Base-by-base conservation (phyloP, 371 early-diverging fungal genomes). In the Mortierella sp. region DNA sequence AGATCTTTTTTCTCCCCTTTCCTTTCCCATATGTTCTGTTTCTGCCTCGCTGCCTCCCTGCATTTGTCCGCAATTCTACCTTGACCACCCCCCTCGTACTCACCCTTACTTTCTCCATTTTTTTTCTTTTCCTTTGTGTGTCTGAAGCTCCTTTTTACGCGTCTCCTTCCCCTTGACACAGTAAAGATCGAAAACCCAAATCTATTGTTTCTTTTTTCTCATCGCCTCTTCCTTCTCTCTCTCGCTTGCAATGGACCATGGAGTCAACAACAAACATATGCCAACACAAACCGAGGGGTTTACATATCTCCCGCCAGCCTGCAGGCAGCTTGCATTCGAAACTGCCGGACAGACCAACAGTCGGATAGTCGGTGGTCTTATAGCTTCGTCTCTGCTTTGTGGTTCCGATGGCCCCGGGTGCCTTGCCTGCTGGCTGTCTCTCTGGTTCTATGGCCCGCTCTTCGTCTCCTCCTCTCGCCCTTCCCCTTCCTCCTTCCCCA, bases 91-190 rank as follows among this genome's bases (percentile, higher is more conserved):
- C 63, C 35, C 63, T 63, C 38, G 63, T 63, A 38, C 21, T 7
- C 21, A 38, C 63, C 63, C 63, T 63, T 63, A 29, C 63, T 63
- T 63, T 35, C 35, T 63, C 38, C 38, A 63, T 16, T 2, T 63
- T 63, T 35, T 63, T 60, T 60, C 29, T 29, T 60, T 55, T 12
- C 3, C 32, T 60, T 16, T 38, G 56, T 56, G 6, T 35, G 21
- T 51, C 21, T 51, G 5, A 51, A 18, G 51, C 51, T 75, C 75
- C 70, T 68, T 70, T 55, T 56, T 58, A 32, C 38, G 21, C n/a
- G 38, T 27, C 72, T 51, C 54, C 72, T 48, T 51, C 75, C 75
- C 75, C 65, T 75, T 75, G 60, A 75, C 75, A 65, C 74, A 74
- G 12, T 7, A n/a, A n/a, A 29, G 29, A 29, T 0, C 14, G 32